Percentiles rank a stretch among this genome's conserved stretches.
Evolutionary conservation across 75 land plant species (phyloP).

Genomic region (Gnetum montanum): DNA sequence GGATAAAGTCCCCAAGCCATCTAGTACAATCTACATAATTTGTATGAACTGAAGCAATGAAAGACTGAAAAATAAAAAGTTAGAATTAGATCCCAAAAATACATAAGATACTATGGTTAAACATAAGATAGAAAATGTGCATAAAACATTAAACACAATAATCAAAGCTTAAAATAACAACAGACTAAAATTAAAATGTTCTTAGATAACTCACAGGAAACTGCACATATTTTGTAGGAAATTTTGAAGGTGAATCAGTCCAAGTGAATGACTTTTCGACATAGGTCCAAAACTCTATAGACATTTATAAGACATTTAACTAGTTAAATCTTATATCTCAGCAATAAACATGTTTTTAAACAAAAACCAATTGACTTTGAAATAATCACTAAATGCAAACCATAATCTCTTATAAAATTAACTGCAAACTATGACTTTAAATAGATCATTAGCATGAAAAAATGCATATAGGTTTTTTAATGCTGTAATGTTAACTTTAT

Average conservation of each 20-base stretch:
- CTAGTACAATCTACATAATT: conserved; percentile 97
- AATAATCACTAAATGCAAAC: too few species aligned
- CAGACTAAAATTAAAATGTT: background rate
- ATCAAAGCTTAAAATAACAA: background rate
- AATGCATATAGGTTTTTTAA: too few species aligned
- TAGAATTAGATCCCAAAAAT: background rate
- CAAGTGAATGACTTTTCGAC: conserved; percentile 94
- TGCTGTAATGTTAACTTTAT: too few species aligned
- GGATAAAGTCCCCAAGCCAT: conserved; percentile 94
- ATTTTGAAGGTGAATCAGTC: conserved; percentile 90
- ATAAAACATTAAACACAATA: background rate
- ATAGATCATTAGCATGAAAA: too few species aligned
- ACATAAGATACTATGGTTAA: too few species aligned
- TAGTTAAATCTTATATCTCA: too few species aligned
- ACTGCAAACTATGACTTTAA: too few species aligned
- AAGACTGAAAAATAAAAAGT: conserved; percentile 35
- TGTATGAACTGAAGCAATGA: conserved; percentile 80
- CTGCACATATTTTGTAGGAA: conserved; percentile 96
- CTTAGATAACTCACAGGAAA: conserved; percentile 95
- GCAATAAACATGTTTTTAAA: too few species aligned
- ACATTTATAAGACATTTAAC: background rate
- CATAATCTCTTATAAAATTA: too few species aligned
- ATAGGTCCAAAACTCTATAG: conserved; percentile 83
- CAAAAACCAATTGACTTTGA: too few species aligned
- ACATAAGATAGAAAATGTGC: background rate